phyloP scores from a whole-genome alignment of 164 flowering plant genomes.

The Nymphaea thermarum region DNA sequence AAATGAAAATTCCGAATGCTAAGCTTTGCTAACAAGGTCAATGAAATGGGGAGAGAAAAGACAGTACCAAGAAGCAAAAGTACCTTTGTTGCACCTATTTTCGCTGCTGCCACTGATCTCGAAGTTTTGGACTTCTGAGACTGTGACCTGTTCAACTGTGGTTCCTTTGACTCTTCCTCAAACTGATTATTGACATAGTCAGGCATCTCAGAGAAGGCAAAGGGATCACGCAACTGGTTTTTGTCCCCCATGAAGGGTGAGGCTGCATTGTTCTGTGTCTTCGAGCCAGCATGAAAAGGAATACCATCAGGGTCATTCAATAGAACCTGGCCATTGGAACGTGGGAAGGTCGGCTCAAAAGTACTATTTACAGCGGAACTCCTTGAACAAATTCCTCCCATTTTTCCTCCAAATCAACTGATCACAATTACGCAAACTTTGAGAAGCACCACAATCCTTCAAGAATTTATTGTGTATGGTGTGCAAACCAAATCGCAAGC shows the following conservation, averaged over 20 bases:
- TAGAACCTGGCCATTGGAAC: conserved; percentile 30
- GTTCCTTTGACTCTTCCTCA: conserved; percentile 48
- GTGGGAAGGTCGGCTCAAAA: conserved; percentile 30
- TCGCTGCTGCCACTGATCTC: conserved; percentile 49
- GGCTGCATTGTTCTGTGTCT: conserved; percentile 7
- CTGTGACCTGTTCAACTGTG: conserved; percentile 41
- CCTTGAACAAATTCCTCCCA: conserved; percentile 90
- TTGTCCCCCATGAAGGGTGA: conserved; percentile 19
- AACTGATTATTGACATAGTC: conserved; percentile 4
- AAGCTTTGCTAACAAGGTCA: too few relatives aligned
- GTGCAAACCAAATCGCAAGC: not conserved
- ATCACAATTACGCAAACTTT: not conserved
- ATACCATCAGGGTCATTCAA: conserved; percentile 14
- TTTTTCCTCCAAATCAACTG: conserved; percentile 9
- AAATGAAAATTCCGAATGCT: not conserved
- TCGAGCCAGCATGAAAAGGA: conserved; percentile 21
- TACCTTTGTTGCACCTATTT: conserved; percentile 19
- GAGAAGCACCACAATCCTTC: not conserved
- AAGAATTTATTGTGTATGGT: not conserved
- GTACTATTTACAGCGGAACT: conserved; percentile 46
- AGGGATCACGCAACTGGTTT: conserved; percentile 23
- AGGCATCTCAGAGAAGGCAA: conserved; percentile 20
- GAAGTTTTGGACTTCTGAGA: conserved; percentile 55
- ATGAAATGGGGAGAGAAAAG: not conserved
- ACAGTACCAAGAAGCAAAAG: not conserved